phyloP scores from a whole-genome alignment of 345 rosid genomes.

The Tarenaya hassleriana region DNA sequence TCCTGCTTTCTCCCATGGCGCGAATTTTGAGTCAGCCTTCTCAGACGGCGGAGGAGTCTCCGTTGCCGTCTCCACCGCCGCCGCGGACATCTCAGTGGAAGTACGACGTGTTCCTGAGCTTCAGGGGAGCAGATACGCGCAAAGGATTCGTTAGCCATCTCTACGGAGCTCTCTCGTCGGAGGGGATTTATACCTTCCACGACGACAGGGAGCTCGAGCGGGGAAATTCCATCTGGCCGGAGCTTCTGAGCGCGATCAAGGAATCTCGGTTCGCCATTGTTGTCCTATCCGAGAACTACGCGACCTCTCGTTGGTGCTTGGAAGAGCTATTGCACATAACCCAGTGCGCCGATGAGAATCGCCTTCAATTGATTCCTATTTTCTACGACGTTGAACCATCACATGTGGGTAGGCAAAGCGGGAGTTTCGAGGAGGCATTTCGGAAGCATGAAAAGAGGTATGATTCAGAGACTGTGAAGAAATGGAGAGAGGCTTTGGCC shows the following conservation, averaged over 20 bases:
- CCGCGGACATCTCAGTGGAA: slow-evolving; percentile 3
- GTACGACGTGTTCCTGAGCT: slow-evolving; percentile 24
- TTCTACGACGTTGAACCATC: slow-evolving; percentile 19
- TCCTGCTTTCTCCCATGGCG: too few species aligned
- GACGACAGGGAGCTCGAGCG: slow-evolving; percentile 11
- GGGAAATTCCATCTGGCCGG: slow-evolving; percentile 8
- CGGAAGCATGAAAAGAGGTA: neutral
- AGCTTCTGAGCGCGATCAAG: slow-evolving; percentile 11
- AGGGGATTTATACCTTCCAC: slow-evolving; percentile 12
- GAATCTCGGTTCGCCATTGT: slow-evolving; percentile 16
- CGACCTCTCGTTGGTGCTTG: slow-evolving; percentile 22
- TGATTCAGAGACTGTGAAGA: slow-evolving; percentile 1
- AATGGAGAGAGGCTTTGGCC: slow-evolving; percentile 13
- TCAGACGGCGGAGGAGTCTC: neutral
- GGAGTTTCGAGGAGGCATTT: slow-evolving; percentile 3
- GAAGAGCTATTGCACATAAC: slow-evolving; percentile 7
- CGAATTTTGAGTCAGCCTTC: too few species aligned
- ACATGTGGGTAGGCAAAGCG: slow-evolving; percentile 11
- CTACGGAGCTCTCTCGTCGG: neutral
- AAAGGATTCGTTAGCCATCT: slow-evolving; percentile 11
- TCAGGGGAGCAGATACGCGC: slow-evolving; percentile 23
- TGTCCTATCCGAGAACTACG: slow-evolving; percentile 10
- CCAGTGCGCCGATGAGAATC: slow-evolving; percentile 1
- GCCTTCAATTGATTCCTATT: slow-evolving; percentile 11
- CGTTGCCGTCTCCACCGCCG: slow-evolving; percentile 1